Evolutionary conservation across 2,329 filamentous ascomycete species (phyloP).

Genomic region (Neoarthrinium moseri): DNA sequence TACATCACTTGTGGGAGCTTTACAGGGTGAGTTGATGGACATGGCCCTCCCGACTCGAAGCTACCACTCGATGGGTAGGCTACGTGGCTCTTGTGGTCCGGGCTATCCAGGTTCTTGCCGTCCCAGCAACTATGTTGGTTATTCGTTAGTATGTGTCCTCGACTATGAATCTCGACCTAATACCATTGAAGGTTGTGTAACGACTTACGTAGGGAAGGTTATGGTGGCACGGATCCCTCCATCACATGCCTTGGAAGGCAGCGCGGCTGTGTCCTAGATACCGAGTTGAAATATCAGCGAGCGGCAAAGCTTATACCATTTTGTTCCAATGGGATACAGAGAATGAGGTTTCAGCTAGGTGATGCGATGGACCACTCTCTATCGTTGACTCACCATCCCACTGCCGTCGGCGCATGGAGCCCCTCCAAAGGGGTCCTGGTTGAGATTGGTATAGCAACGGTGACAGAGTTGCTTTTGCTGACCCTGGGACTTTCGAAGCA

Average conservation of each 20-base stretch:
- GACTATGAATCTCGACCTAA: no score
- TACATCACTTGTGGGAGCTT: conserved; percentile 39
- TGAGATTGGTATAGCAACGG: conserved; percentile 28
- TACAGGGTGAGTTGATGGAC: conserved; percentile 28
- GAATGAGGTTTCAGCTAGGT: no score
- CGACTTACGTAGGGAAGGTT: conserved; percentile 23
- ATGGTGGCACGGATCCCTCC: conserved; percentile 26
- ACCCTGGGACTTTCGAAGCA: conserved; percentile 19
- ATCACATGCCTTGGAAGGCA: conserved; percentile 23
- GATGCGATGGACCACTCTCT: no score
- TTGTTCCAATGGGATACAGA: no score
- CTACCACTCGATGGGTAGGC: conserved; percentile 26
- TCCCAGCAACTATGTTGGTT: conserved; percentile 25
- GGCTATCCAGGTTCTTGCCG: conserved; percentile 29
- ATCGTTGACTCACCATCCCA: neutral
- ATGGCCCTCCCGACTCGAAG: conserved; percentile 26
- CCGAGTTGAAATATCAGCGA: no score
- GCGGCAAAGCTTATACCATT: no score
- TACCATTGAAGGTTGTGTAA: neutral
- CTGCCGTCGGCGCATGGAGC: conserved; percentile 26
- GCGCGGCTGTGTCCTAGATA: no score
- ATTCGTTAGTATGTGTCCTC: conserved; percentile 13
- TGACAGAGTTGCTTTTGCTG: conserved; percentile 26
- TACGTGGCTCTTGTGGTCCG: conserved; percentile 29
- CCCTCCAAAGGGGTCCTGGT: no score